These are phyloP conservation scores for Trypanosoma melophagium DNA, from an alignment of 208 protist species.

Conservation along the genomic window DNA sequence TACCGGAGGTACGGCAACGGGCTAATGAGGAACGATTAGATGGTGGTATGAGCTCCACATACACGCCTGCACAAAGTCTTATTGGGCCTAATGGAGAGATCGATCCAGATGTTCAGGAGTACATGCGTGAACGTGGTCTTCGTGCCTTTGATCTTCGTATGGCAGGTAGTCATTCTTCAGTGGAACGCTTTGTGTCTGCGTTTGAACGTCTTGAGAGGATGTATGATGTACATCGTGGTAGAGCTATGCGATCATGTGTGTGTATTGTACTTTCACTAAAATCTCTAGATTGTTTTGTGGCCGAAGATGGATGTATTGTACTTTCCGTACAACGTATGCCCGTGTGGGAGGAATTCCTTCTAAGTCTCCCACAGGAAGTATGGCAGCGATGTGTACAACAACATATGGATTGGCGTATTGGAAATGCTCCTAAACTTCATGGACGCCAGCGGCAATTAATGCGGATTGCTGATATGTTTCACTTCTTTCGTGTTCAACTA, in stretches of 20 bases:
- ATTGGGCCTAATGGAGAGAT: conserved; percentile 81
- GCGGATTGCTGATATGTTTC: conserved; percentile 70
- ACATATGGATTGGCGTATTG: conserved; percentile 75
- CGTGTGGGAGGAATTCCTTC: conserved; percentile 75
- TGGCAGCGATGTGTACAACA: conserved; percentile 72
- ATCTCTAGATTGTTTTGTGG: conserved; percentile 60
- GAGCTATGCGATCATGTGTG: conserved; percentile 61
- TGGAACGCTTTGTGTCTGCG: conserved; percentile 75
- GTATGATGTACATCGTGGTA: conserved; percentile 77
- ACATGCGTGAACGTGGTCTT: conserved; percentile 69
- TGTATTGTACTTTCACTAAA: conserved; percentile 69
- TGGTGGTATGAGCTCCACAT: conserved; percentile 18
- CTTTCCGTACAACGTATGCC: conserved; percentile 63
- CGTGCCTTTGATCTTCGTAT: conserved; percentile 83
- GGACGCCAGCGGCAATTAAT: conserved; percentile 59
- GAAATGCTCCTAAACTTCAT: conserved; percentile 60
- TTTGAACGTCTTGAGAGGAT: conserved; percentile 80
- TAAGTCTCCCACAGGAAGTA: conserved; percentile 62
- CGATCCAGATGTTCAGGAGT: conserved; percentile 68
- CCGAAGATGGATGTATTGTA: conserved; percentile 73
- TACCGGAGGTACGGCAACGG: conserved; percentile 48
- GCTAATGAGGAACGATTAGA: not conserved
- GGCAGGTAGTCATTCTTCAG: conserved; percentile 64
- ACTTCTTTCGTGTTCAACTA: conserved; percentile 58
- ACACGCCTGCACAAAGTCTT: conserved; percentile 41